phyloP scores from a whole-genome alignment of 192 early-diverging fungal species.

The Coemansia sp. region DNA sequence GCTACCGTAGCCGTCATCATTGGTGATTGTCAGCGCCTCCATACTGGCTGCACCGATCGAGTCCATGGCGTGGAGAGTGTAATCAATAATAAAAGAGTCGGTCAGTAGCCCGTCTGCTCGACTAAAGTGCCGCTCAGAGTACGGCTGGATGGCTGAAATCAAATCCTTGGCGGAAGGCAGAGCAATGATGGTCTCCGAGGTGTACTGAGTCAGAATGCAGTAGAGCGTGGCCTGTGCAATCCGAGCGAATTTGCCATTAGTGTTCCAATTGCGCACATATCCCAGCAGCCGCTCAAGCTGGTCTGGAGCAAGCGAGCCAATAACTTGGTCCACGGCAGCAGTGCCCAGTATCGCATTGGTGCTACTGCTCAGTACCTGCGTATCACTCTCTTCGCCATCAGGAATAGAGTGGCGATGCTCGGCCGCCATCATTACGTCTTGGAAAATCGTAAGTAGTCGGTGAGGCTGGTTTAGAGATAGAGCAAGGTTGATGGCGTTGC shows the following conservation, averaged over 20 bases:
- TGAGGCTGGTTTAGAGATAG: conserved; percentile 87
- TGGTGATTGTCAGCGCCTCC: conserved; percentile 14
- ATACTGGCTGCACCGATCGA: conserved; percentile 12
- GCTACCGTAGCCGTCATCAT: neutral
- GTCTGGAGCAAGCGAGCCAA: conserved; percentile 58
- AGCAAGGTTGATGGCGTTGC: conserved; percentile 84
- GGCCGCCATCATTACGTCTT: conserved; percentile 52
- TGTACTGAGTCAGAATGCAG: conserved; percentile 64
- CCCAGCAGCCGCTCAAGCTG: conserved; percentile 75
- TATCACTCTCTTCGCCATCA: neutral
- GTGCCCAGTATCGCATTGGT: conserved; percentile 26
- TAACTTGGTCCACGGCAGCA: conserved; percentile 62
- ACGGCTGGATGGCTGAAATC: conserved; percentile 78
- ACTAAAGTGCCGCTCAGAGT: conserved; percentile 87
- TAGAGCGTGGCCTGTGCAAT: conserved; percentile 80
- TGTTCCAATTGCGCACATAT: conserved; percentile 95
- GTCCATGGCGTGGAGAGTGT: conserved; percentile 87
- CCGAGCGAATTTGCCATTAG: conserved; percentile 72
- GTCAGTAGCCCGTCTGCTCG: conserved; percentile 74
- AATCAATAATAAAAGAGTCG: conserved; percentile 82
- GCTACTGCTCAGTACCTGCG: no score
- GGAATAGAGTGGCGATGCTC: conserved; percentile 32
- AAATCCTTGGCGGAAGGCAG: conserved; percentile 81
- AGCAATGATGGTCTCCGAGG: conserved; percentile 64
- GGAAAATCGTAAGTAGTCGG: conserved; percentile 70